Base-by-base conservation (phyloP, 768 basidiomycete species). In the Suillus spraguei region DNA sequence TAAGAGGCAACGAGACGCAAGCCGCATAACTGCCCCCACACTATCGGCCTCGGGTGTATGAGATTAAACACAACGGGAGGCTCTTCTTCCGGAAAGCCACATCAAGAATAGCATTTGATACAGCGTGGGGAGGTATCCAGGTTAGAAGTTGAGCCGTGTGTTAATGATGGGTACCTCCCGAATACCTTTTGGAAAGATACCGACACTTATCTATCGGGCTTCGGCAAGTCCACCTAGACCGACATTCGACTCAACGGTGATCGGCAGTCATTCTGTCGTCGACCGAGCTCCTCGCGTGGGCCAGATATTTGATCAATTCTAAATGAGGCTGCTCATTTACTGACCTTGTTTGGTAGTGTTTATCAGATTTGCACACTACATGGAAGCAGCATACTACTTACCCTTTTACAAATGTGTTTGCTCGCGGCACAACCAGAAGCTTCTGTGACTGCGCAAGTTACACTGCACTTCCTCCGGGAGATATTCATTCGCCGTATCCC, bases 251-350 rank as follows among this genome's bases (percentile, higher is more conserved):
- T 76, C 75, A 35, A 80, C 67, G 6, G 81, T 69, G 32, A 71
- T 68, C 11, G 80, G 77, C 24, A 81, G 67, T 76, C 78, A 79
- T 39, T 77, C 73, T 2, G 72, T 67, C 1, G 71, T 74, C 42
- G 71, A 72, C 80, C 78, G 80, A 10, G 74, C 72, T 14, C 80
- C 81, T 60, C 75, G 72, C 4, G 69, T 65, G 5, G 54, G 41
- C 32, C 72, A 17, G 71, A 64, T 61, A 82, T 69, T 63, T 80
- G 79, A 11, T 81, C 77, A n/a, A n/a, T n/a, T n/a, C n/a, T n/a
- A n/a, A n/a, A n/a, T n/a, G 28, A 72, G 1, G 74, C 71, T 5
- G 67, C 62, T 5, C 80, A 69, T 0, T 76, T 76, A 35, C 74
- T 77, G 20, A 79, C 67, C 72, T 77, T 16, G 42, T 8, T 60